phyloP scores from a whole-genome alignment of 768 basidiomycete species.

The Pleurotus sapidus region DNA sequence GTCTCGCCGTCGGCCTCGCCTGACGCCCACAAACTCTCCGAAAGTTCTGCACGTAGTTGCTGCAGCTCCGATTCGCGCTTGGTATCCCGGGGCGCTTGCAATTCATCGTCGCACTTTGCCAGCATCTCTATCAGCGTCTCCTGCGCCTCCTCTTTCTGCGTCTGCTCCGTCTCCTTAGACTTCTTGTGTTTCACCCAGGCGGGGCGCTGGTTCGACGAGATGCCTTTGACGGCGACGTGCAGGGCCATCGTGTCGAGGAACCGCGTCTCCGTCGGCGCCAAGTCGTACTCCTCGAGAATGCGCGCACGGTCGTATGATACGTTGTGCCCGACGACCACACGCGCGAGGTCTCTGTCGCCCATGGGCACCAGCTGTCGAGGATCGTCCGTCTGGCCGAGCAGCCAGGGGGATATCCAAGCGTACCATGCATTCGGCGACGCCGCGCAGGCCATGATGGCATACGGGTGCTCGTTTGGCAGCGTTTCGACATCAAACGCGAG shows the following conservation, averaged over 20 bases:
- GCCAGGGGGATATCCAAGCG: conserved; percentile 94
- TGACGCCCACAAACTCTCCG: conserved; percentile 26
- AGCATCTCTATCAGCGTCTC: conserved; percentile 48
- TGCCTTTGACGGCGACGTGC: conserved; percentile 78
- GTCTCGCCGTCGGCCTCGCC: conserved; percentile 22
- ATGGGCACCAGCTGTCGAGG: conserved; percentile 74
- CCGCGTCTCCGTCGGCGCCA: conserved; percentile 64
- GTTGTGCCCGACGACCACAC: conserved; percentile 89
- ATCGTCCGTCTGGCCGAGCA: conserved; percentile 56
- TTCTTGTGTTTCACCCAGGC: background rate
- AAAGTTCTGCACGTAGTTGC: conserved; percentile 33
- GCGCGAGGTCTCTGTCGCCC: conserved; percentile 48
- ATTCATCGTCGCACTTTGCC: conserved; percentile 42
- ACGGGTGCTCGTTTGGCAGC: conserved; percentile 77
- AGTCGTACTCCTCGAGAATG: conserved; percentile 76
- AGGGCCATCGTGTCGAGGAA: conserved; percentile 95
- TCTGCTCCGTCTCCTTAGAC: conserved; percentile 33
- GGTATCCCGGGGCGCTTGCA: conserved; percentile 43
- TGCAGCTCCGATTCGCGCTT: conserved; percentile 41
- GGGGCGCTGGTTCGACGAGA: conserved; percentile 12
- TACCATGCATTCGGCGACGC: conserved; percentile 88
- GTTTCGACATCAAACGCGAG: conserved; percentile 95
- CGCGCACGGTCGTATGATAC: conserved; percentile 91
- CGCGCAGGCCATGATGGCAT: conserved; percentile 87
- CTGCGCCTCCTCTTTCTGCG: conserved; percentile 60